Conservation (phyloP, 2,329 filamentous ascomycete species). For the Emmonsiellopsis sp. region DNA sequence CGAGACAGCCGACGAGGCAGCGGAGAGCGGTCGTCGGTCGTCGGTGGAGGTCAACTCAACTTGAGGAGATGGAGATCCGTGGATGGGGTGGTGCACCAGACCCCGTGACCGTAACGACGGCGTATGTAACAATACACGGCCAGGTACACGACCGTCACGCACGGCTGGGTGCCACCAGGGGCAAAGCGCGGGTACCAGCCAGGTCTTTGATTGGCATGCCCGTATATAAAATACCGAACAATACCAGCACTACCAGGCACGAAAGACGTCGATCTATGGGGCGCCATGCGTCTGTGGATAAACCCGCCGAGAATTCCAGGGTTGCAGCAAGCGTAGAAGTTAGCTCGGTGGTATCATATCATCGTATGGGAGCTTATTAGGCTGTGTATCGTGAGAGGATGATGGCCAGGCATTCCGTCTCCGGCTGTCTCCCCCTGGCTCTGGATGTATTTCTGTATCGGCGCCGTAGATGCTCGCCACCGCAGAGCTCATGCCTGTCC, state of each 20-base stretch:
- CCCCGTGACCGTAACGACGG: too few relatives aligned
- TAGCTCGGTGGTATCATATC: too few relatives aligned
- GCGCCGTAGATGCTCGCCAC: too few relatives aligned
- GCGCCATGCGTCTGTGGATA: neutral
- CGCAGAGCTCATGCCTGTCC: too few relatives aligned
- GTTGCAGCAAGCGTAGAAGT: neutral
- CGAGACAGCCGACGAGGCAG: slow-evolving; percentile 12
- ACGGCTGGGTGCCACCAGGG: neutral
- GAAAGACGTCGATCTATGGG: slow-evolving; percentile 1
- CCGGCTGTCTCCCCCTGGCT: too few relatives aligned
- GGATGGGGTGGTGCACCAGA: too few relatives aligned
- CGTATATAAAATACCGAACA: neutral
- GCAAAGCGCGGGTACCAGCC: neutral
- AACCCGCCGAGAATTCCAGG: neutral
- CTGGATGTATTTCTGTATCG: too few relatives aligned
- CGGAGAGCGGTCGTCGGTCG: neutral
- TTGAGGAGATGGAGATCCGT: too few relatives aligned
- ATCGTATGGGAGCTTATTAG: too few relatives aligned
- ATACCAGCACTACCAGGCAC: neutral
- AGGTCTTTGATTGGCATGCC: neutral
- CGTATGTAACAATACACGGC: neutral
- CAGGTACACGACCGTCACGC: neutral
- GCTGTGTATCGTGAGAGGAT: too few relatives aligned
- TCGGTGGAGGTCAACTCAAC: too few relatives aligned
- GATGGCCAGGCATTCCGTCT: too few relatives aligned